A percentile compares a stretch with the other conserved stretches of the same genome.
These are phyloP conservation scores for Brettanomyces anomalus DNA, from an alignment of 805 yeast species.

Conservation along the genomic window DNA sequence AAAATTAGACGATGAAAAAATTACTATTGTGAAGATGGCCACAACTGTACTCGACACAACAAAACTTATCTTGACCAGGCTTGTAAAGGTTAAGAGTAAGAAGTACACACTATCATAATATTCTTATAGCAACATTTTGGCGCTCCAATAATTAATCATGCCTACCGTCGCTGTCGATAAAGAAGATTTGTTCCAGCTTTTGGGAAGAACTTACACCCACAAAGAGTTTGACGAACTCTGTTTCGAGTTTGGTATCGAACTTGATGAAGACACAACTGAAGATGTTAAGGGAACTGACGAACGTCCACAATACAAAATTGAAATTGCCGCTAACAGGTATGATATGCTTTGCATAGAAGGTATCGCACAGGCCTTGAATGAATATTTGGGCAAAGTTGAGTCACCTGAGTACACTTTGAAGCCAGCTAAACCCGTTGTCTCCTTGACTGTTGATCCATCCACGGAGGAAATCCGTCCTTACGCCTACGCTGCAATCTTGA, in stretches of 20 bases:
- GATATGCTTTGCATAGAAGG: conserved; percentile 98
- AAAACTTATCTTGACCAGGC: too few species aligned
- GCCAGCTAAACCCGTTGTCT: conserved; percentile 50
- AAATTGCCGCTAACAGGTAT: conserved; percentile 96
- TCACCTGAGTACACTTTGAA: conserved; percentile 62
- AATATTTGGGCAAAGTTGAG: conserved; percentile 62
- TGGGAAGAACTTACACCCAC: conserved; percentile 64
- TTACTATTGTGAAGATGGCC: too few species aligned
- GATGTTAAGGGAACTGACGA: conserved; percentile 62
- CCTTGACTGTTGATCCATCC: conserved; percentile 67
- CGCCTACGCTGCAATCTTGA: conserved; percentile 90
- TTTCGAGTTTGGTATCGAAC: conserved; percentile 94
- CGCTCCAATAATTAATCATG: conserved; percentile 39
- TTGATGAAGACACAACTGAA: conserved; percentile 94
- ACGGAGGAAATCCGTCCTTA: conserved; percentile 76
- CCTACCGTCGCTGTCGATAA: conserved; percentile 97
- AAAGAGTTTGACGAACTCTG: conserved; percentile 95
- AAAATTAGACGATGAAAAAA: too few species aligned
- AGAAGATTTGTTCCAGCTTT: conserved; percentile 75
- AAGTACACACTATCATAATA: too few species aligned
- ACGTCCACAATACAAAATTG: conserved; percentile 95
- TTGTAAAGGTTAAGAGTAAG: too few species aligned
- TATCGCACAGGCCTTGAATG: conserved; percentile 88
- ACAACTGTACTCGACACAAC: too few species aligned
- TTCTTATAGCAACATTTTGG: too few species aligned